Evolutionary conservation across 176 grass and related monocot genomes (phyloP).

Genomic region (Triticum urartu): DNA sequence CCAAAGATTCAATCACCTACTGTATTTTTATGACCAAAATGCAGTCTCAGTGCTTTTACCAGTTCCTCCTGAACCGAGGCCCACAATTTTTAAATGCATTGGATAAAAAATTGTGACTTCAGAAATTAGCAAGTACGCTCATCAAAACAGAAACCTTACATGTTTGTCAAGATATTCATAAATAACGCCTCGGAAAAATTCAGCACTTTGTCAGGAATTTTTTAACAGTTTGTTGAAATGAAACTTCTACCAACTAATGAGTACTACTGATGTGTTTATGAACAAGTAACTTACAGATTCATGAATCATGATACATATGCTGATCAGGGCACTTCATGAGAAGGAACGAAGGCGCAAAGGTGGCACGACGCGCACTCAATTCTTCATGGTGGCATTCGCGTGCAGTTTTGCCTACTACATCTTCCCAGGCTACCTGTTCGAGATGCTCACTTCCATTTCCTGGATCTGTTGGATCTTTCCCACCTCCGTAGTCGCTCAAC

Average conservation of each 20-base stretch:
- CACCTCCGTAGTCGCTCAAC: conserved; percentile 60
- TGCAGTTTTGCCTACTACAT: conserved; percentile 82
- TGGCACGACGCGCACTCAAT: conserved; percentile 63
- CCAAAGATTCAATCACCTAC: neutral
- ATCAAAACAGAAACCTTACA: neutral
- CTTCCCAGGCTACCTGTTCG: conserved; percentile 79
- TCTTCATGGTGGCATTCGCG: conserved; percentile 70
- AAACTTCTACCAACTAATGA: neutral
- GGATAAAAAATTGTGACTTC: neutral
- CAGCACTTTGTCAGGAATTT: neutral
- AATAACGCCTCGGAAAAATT: neutral
- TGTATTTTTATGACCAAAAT: neutral
- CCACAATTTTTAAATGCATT: neutral
- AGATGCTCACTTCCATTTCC: conserved; percentile 86
- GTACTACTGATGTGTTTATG: neutral
- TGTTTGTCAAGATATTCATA: neutral
- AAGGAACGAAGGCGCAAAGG: conserved; percentile 55
- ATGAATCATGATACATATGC: neutral
- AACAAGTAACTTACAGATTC: neutral
- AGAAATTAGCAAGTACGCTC: neutral
- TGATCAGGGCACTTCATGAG: conserved; percentile 59
- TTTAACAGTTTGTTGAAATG: neutral
- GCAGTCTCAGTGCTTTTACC: neutral
- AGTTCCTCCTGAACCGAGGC: neutral
- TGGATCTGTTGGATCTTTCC: conserved; percentile 87